These are phyloP conservation scores for Talaromyces trachyspermus DNA, from an alignment of 495 filamentous ascomycete species.

Conservation along the genomic window DNA sequence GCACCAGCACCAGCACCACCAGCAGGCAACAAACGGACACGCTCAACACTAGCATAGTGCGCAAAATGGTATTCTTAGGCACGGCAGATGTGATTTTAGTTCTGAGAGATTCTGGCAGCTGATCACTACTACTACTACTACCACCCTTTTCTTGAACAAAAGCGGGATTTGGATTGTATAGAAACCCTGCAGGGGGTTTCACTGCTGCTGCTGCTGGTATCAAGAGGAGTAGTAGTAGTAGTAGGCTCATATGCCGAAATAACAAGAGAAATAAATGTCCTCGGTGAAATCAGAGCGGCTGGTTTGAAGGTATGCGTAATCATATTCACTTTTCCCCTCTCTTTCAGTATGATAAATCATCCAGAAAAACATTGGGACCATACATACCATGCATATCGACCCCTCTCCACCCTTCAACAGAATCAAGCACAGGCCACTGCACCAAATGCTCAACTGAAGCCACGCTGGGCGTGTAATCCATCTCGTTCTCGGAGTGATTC, in stretches of 20 bases:
- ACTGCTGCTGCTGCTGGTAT: not conserved
- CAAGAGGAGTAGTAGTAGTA: not conserved
- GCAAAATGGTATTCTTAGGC: constrained; percentile 43
- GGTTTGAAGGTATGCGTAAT: constrained; percentile 36
- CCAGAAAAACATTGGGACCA: constrained; percentile 39
- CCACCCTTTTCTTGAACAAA: constrained; percentile 1
- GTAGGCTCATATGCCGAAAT: constrained; percentile 22
- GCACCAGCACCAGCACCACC: not conserved
- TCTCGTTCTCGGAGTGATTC: constrained; percentile 61
- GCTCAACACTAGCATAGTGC: constrained; percentile 56
- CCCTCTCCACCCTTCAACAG: constrained; percentile 33
- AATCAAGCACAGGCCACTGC: constrained; percentile 40
- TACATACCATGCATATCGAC: constrained; percentile 46
- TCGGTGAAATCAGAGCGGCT: constrained; percentile 25
- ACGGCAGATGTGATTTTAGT: constrained; percentile 20
- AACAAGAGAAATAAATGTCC: constrained; percentile 30
- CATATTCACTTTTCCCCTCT: constrained; percentile 26
- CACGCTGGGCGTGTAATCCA: constrained; percentile 63
- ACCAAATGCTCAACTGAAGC: constrained; percentile 45
- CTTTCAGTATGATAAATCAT: constrained; percentile 28
- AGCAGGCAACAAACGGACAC: constrained; percentile 32
- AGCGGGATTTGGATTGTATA: constrained; percentile 47
- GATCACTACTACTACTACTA: too few species aligned
- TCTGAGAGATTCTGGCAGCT: constrained; percentile 20
- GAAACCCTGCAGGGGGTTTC: constrained; percentile 31